A percentile compares a stretch with the other conserved stretches of the same genome.
Evolutionary conservation across 495 filamentous ascomycete genomes (phyloP).

Genomic region (Penicillium desertorum): DNA sequence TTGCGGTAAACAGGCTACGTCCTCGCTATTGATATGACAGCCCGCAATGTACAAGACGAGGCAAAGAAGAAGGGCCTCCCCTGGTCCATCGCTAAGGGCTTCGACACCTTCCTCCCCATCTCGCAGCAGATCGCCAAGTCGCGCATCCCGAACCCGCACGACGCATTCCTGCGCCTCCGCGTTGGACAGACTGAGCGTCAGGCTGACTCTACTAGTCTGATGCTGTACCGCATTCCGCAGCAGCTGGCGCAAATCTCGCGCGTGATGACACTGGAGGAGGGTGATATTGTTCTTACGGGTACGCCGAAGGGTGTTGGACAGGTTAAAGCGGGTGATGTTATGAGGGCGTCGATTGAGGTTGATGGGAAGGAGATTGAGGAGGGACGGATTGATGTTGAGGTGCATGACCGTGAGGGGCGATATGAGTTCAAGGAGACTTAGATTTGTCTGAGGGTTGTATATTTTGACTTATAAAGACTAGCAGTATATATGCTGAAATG

Average conservation of each 20-base stretch:
- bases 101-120: constrained; percentile 93
- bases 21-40: constrained; percentile 90
- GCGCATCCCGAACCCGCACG: constrained; percentile 80
- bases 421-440: constrained; percentile 51
- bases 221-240: constrained; percentile 88
- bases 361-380: constrained; percentile 82
- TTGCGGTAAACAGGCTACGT: constrained; percentile 61
- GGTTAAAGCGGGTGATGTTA: constrained; percentile 82
- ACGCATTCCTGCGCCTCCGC: constrained; percentile 76
- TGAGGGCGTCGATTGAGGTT: constrained; percentile 81
- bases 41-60: constrained; percentile 87
- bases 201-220: constrained; percentile 81
- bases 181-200: constrained; percentile 76
- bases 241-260: constrained; percentile 85
- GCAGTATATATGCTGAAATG: constrained; percentile 1
- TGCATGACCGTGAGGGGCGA: constrained; percentile 64
- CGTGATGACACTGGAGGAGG: constrained; percentile 91
- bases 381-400: constrained; percentile 77
- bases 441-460: neutral
- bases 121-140: constrained; percentile 73
- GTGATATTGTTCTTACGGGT: constrained; percentile 90
- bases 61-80: constrained; percentile 97
- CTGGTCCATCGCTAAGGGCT: constrained; percentile 94
- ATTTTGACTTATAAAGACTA: neutral
- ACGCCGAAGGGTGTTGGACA: constrained; percentile 95